These are phyloP conservation scores for Mucor plumbeus DNA, from an alignment of 371 early-diverging fungal genomes.

Conservation along the genomic window DNA sequence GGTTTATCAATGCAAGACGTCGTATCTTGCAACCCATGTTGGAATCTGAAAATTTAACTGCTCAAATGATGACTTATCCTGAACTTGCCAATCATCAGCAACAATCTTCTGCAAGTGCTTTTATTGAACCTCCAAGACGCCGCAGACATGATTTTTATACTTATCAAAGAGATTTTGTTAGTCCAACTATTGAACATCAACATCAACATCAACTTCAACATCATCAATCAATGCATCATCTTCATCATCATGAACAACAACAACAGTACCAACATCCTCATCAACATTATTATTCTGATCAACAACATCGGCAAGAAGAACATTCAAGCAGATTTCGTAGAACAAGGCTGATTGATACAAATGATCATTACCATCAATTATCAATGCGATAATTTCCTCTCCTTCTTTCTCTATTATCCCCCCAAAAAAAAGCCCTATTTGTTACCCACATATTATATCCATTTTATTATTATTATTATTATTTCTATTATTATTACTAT, in stretches of 20 bases:
- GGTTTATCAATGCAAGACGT: slow-evolving; percentile 91
- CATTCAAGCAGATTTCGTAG: slow-evolving; percentile 10
- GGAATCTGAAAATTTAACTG: slow-evolving; percentile 41
- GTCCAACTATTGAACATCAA: not conserved
- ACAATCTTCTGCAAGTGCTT: not conserved
- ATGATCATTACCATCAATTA: slow-evolving; percentile 14
- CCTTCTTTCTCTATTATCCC: not conserved
- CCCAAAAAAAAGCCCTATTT: not conserved
- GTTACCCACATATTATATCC: not conserved
- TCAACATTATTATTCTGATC: slow-evolving; percentile 2
- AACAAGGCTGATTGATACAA: slow-evolving; percentile 10
- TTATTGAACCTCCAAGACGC: slow-evolving; percentile 14
- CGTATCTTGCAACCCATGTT: slow-evolving; percentile 66
- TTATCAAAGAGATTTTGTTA: slow-evolving; percentile 19
- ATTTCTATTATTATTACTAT: slow-evolving; percentile 1
- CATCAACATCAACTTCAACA: not conserved
- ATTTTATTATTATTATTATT: not conserved
- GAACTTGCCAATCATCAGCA: slow-evolving; percentile 17
- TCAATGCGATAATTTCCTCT: slow-evolving; percentile 13
- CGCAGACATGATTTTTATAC: slow-evolving; percentile 22
- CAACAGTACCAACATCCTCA: not conserved
- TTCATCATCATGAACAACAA: not conserved
- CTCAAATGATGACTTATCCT: slow-evolving; percentile 35
- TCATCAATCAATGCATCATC: slow-evolving; percentile 7
- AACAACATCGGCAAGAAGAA: not conserved